Conservation (phyloP, 2,329 filamentous ascomycete genomes). For the Colletotrichum liaoningense region DNA sequence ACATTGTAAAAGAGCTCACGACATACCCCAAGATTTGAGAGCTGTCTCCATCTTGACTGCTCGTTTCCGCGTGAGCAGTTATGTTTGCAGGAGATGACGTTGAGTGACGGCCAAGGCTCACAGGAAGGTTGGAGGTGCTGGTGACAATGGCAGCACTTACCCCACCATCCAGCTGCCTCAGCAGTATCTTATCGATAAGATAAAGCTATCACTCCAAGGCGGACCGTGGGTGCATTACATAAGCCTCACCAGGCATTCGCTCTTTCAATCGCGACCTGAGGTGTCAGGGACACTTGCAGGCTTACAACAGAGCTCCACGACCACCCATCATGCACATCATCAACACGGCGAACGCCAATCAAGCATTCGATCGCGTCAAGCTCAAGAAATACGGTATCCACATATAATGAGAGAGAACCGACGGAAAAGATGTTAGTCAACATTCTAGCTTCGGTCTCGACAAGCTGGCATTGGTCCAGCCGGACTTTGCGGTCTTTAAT, state of each 20-base stretch:
- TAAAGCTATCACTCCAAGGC: neutral
- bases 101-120: neutral
- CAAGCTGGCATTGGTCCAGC: neutral
- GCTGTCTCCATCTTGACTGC: slow-evolving; percentile 42
- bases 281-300: neutral
- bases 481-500: neutral
- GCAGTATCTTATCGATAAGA: slow-evolving; percentile 33
- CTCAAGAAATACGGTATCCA: neutral
- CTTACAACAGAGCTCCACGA: neutral
- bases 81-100: slow-evolving; percentile 9
- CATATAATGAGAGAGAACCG: neutral
- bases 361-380: neutral
- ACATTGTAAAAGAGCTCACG: no score
- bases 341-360: neutral
- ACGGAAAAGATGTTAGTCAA: neutral
- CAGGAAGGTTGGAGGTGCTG: neutral
- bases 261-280: no score
- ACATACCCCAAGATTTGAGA: slow-evolving; percentile 43
- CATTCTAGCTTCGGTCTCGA: neutral
- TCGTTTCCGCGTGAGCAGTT: slow-evolving; percentile 16
- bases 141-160: slow-evolving; percentile 15
- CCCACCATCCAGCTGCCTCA: slow-evolving; percentile 25
- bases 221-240: neutral
- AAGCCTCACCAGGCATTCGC: neutral
- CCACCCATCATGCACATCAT: neutral